A percentile compares a stretch with the other conserved stretches of the same genome.
Conservation (phyloP, 306 rosid genomes). For the Alnus glutinosa region DNA sequence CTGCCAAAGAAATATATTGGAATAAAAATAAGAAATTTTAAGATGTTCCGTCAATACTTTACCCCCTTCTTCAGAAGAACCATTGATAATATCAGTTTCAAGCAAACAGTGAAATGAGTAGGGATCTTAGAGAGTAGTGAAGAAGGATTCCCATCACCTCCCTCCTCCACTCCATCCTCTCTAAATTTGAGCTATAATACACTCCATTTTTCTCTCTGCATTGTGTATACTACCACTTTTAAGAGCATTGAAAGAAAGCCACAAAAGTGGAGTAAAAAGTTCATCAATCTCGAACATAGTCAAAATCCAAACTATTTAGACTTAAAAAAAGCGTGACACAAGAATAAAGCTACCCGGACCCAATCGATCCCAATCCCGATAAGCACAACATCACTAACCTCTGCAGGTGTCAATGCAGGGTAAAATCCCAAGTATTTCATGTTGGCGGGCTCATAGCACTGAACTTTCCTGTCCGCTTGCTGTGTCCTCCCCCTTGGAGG, state of each 20-base stretch:
- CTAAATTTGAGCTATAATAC: background rate
- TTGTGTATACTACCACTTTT: background rate
- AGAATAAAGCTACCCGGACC: background rate
- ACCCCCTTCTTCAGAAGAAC: background rate
- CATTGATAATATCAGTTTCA: background rate
- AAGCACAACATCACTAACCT: slow-evolving; percentile 55
- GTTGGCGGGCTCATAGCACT: slow-evolving; percentile 93
- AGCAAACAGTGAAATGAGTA: background rate
- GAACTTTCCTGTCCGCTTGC: slow-evolving; percentile 70
- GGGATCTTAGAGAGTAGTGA: background rate
- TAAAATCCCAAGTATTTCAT: slow-evolving; percentile 88
- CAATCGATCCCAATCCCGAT: slow-evolving; percentile 6
- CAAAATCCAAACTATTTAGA: background rate
- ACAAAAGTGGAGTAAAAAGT: background rate
- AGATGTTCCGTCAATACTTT: background rate
- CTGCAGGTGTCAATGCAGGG: slow-evolving; percentile 68
- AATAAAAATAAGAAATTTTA: background rate
- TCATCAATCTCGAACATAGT: background rate
- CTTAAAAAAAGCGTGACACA: background rate
- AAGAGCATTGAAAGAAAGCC: background rate
- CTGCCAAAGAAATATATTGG: background rate
- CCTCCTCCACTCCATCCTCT: background rate
- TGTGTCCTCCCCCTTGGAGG: slow-evolving; percentile 82
- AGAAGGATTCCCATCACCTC: background rate
- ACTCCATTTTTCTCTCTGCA: background rate